Base-by-base conservation (phyloP, 192 early-diverging fungal species). In the Geosiphon pyriformis region DNA sequence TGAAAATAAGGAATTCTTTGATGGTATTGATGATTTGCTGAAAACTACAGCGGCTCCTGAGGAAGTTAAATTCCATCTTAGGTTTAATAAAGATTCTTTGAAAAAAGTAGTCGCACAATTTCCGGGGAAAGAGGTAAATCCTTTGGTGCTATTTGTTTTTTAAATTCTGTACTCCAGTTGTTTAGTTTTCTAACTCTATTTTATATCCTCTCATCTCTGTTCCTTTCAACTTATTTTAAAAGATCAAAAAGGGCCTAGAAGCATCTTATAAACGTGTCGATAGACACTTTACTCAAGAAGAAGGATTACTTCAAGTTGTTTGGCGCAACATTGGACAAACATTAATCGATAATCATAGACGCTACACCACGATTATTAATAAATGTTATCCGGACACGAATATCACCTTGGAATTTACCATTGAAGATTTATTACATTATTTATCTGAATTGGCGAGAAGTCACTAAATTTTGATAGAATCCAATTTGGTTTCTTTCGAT, bases 291-390 rank as follows among this genome's bases (percentile, higher is more conserved):
- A 81, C 88, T 3, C 91, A 94, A 20, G 90, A 90, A 69, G 88
- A 84, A 20, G 90, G 89, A 68, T 70, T 99, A 33, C 66, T 92
- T 12, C 91, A 92, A 59, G 88, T 95, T 10, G 87, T 96, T 0
- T 98, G 96, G 94, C 77, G 90, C 52, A 85, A 85, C 6, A 93
- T 98, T 37, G 89, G 93, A 52, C 89, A 94, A 61, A 94, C 95
- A 25, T 83, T 92, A 50, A 83, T 91, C 27, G 78, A 82, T 25
- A 88, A 89, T 69, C 82, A 93, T 52, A 83, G 90, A 61, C 81
- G 87, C 26, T 92, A 93, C 77, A 91, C 91, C 61, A 85, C 86
- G 27, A 67, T 94, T 34, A 92, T 98, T 65, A 74, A 79, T 0
- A 81, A 85, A 26, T 92, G 94, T 59, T 98, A 96, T 72, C 91